Percentiles rank a stretch among this genome's conserved stretches.
Evolutionary conservation across 768 basidiomycete genomes (phyloP).

Genomic region (Rhodotorula babjevae): DNA sequence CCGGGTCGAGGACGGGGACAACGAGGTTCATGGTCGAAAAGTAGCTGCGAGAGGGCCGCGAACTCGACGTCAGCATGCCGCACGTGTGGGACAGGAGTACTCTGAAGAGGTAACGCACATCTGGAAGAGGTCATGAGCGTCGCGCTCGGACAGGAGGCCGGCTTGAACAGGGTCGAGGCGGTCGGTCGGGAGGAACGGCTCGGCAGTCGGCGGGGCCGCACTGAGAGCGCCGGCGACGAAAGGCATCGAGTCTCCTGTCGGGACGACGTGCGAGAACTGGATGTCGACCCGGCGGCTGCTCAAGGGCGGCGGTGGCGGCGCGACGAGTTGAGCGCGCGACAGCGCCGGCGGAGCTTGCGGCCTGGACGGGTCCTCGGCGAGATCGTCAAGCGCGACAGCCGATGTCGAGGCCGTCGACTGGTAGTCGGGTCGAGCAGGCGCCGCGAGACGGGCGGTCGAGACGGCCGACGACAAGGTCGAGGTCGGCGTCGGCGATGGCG

Average conservation of each 20-base stretch:
- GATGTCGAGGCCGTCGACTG: background rate
- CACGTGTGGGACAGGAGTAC: too few relatives aligned
- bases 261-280: conserved; percentile 7
- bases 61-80: too few relatives aligned
- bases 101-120: background rate
- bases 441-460: background rate
- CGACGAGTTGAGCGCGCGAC: too few relatives aligned
- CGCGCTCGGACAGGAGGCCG: background rate
- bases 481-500: background rate
- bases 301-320: background rate
- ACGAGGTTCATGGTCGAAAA: background rate
- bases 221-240: background rate
- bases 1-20: background rate
- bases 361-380: background rate
- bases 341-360: background rate
- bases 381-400: background rate
- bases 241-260: background rate
- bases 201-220: background rate
- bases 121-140: background rate
- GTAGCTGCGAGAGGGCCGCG: background rate
- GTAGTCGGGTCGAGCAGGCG: background rate
- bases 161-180: background rate
- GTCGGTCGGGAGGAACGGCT: background rate
- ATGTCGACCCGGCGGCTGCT: background rate
- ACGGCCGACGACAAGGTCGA: background rate